A percentile compares a stretch with the other conserved stretches of the same genome.
Evolutionary conservation across 257 asterid species (phyloP).

Genomic region (Galeopsis tetrahit): DNA sequence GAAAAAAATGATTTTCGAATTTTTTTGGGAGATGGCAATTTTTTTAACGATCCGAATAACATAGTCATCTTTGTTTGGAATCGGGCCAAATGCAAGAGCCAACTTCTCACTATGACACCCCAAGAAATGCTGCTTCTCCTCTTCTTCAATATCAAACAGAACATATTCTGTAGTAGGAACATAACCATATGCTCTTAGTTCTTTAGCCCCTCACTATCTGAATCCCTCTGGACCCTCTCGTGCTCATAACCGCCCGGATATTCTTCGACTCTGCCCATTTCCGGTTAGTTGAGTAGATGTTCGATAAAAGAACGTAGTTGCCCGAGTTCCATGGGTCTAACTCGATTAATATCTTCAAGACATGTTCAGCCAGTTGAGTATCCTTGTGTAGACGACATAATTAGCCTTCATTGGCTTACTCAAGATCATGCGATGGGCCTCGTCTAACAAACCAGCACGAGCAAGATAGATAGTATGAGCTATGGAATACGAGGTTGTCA

Average conservation of each 20-base stretch:
- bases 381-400: slow-evolving; percentile 25
- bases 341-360: slow-evolving; percentile 6
- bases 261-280: slow-evolving; percentile 26
- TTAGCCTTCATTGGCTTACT: slow-evolving; percentile 36
- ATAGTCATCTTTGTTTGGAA: not conserved
- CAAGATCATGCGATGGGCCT: slow-evolving; percentile 28
- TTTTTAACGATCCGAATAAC: slow-evolving; percentile 14
- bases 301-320: slow-evolving; percentile 30
- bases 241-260: slow-evolving; percentile 20
- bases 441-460: slow-evolving; percentile 28
- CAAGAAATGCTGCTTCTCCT: slow-evolving; percentile 29
- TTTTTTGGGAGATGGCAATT: too few relatives aligned
- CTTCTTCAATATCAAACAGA: slow-evolving; percentile 26
- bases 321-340: slow-evolving; percentile 33
- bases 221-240: slow-evolving; percentile 27
- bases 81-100: slow-evolving; percentile 23
- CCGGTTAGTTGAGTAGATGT: slow-evolving; percentile 21
- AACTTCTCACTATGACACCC: slow-evolving; percentile 30
- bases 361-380: slow-evolving; percentile 24
- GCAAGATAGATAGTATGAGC: slow-evolving; percentile 38
- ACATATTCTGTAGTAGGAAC: slow-evolving; percentile 11
- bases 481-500: too few relatives aligned
- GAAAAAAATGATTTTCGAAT: too few relatives aligned
- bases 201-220: slow-evolving; percentile 18
- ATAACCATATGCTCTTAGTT: slow-evolving; percentile 7